A percentile compares a stretch with the other conserved stretches of the same genome.
Conservation (phyloP, 2,329 filamentous ascomycete genomes). For the Hyphodiscus sp. region DNA sequence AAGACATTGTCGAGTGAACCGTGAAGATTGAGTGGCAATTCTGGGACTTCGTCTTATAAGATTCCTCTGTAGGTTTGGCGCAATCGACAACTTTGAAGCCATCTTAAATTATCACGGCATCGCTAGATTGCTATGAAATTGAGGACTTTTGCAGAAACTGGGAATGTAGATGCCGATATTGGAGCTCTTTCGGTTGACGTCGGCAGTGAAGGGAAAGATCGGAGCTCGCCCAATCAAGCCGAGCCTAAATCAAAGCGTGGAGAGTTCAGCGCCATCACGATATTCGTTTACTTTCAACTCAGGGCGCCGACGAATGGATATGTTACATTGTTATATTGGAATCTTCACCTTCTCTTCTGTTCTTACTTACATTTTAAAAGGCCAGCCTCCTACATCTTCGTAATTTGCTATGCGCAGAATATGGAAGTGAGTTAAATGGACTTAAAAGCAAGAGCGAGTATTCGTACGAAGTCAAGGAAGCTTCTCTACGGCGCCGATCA, state of each 20-base stretch:
- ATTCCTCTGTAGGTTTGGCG: slow-evolving; percentile 23
- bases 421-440: too few species aligned
- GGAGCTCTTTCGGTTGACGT: slow-evolving; percentile 1
- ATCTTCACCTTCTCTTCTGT: too few species aligned
- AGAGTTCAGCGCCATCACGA: background rate
- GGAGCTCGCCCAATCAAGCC: slow-evolving; percentile 10
- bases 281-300: background rate
- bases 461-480: too few species aligned
- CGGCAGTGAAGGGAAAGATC: slow-evolving; percentile 1
- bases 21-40: slow-evolving; percentile 12
- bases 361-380: too few species aligned
- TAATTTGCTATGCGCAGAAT: too few species aligned
- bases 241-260: slow-evolving; percentile 5
- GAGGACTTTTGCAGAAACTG: background rate
- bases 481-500: too few species aligned
- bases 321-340: too few species aligned
- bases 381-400: too few species aligned
- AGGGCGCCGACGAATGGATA: too few species aligned
- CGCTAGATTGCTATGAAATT: slow-evolving; percentile 11
- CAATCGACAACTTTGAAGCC: slow-evolving; percentile 25
- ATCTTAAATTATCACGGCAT: slow-evolving; percentile 25
- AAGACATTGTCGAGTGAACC: slow-evolving; percentile 12
- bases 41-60: slow-evolving; percentile 15
- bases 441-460: too few species aligned
- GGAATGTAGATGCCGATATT: background rate